Evolutionary conservation across 441 rosid species (phyloP).

Genomic region (Arabidopsis lyrata): DNA sequence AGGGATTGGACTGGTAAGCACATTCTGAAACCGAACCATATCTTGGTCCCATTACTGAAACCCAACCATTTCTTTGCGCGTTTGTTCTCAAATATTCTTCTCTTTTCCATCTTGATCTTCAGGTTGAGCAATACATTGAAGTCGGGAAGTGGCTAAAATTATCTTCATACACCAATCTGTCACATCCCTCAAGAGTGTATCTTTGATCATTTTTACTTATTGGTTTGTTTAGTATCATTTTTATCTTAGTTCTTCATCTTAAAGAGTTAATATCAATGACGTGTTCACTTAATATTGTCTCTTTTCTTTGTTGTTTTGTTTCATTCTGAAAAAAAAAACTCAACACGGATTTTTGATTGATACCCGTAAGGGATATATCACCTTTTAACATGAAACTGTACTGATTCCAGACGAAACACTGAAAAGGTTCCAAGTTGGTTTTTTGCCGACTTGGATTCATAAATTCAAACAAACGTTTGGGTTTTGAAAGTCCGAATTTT

Average conservation of each 20-base stretch:
- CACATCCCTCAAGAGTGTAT: constrained; percentile 30
- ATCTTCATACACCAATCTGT: constrained; percentile 9
- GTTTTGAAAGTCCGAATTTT: neutral
- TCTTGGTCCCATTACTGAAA: neutral
- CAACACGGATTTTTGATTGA: constrained; percentile 13
- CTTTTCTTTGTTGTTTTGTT: constrained; percentile 4
- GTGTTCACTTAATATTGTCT: constrained; percentile 17
- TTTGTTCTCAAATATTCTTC: neutral
- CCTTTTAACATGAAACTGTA: constrained; percentile 25
- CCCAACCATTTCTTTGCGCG: neutral
- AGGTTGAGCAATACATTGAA: constrained; percentile 49
- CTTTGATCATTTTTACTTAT: constrained; percentile 31
- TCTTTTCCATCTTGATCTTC: constrained; percentile 14
- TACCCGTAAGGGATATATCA: constrained; percentile 1
- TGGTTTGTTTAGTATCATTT: constrained; percentile 38
- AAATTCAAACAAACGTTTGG: neutral
- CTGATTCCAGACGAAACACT: constrained; percentile 1
- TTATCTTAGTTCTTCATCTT: constrained; percentile 35
- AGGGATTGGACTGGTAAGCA: constrained; percentile 80
- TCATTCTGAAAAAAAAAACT: constrained; percentile 6
- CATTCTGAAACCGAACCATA: neutral
- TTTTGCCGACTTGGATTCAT: neutral
- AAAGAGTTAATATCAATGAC: constrained; percentile 41
- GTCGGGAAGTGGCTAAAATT: constrained; percentile 42
- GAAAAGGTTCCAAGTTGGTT: neutral